These are phyloP conservation scores for Flaveria sonorensis DNA, from an alignment of 129 eudicot species.

Conservation along the genomic window DNA sequence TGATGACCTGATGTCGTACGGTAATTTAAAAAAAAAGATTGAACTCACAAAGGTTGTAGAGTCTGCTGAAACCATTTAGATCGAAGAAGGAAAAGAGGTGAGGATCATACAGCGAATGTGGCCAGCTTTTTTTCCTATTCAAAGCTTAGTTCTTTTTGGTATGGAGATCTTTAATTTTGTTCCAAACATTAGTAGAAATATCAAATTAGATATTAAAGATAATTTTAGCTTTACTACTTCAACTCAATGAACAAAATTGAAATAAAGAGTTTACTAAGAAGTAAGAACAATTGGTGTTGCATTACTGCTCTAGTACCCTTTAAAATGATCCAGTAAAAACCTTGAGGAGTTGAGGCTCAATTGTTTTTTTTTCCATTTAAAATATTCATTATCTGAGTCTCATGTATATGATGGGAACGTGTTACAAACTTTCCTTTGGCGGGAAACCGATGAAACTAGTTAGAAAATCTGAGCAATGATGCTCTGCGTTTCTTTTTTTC, in stretches of 20 bases:
- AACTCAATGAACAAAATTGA: neutral
- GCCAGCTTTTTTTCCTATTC: constrained; percentile 11
- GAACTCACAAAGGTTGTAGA: neutral
- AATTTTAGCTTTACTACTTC: neutral
- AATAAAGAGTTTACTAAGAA: neutral
- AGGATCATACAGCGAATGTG: neutral
- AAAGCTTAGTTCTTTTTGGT: constrained; percentile 4
- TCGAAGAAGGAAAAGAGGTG: neutral
- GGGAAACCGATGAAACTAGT: neutral
- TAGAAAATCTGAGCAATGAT: neutral
- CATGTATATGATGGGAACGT: neutral
- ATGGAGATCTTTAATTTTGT: constrained; percentile 1
- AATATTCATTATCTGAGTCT: neutral
- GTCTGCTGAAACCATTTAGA: neutral
- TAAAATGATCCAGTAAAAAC: neutral
- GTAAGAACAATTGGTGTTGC: neutral
- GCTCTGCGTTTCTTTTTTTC: too few relatives aligned
- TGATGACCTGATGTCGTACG: neutral
- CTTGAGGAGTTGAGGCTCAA: neutral
- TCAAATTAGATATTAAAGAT: neutral
- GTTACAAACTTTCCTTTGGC: neutral
- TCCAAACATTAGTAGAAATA: constrained; percentile 8
- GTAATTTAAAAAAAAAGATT: neutral
- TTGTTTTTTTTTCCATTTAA: neutral
- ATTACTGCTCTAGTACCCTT: neutral